phyloP scores from a whole-genome alignment of 768 basidiomycete genomes.

The Kwoniella sp. region DNA sequence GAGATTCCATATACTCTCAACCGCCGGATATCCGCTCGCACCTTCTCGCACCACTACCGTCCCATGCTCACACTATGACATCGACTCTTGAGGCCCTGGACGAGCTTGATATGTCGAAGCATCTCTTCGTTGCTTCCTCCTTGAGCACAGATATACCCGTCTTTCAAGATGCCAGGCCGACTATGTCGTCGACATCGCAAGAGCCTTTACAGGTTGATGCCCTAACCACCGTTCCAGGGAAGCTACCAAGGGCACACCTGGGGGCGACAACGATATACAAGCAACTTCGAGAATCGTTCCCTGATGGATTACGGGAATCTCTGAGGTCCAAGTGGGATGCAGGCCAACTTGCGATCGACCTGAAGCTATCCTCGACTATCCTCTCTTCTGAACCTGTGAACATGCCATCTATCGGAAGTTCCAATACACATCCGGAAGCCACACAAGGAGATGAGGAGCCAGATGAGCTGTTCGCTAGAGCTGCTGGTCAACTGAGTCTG shows the following conservation, averaged over 20 bases:
- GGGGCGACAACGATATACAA: background rate
- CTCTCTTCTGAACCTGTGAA: conserved; percentile 19
- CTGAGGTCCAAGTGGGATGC: background rate
- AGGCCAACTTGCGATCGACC: conserved; percentile 21
- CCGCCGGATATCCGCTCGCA: conserved; percentile 12
- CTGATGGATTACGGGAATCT: background rate
- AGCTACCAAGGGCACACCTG: background rate
- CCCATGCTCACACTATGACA: conserved; percentile 7
- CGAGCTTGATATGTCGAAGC: background rate
- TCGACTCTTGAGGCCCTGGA: conserved; percentile 4
- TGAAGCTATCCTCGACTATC: conserved; percentile 21
- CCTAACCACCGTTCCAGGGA: background rate
- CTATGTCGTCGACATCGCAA: background rate
- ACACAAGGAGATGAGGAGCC: conserved; percentile 1
- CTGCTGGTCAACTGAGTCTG: conserved; percentile 27
- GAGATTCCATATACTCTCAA: conserved; percentile 18
- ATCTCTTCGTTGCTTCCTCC: conserved; percentile 4
- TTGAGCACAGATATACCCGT: background rate
- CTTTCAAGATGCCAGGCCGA: conserved; percentile 4
- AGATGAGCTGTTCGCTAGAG: conserved; percentile 29
- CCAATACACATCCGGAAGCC: background rate
- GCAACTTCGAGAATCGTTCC: conserved; percentile 3
- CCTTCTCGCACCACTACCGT: conserved; percentile 16
- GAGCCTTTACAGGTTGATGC: background rate
- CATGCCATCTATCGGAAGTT: background rate